These are phyloP conservation scores for Microthlaspi erraticum DNA, from an alignment of 345 rosid genomes.

Conservation along the genomic window DNA sequence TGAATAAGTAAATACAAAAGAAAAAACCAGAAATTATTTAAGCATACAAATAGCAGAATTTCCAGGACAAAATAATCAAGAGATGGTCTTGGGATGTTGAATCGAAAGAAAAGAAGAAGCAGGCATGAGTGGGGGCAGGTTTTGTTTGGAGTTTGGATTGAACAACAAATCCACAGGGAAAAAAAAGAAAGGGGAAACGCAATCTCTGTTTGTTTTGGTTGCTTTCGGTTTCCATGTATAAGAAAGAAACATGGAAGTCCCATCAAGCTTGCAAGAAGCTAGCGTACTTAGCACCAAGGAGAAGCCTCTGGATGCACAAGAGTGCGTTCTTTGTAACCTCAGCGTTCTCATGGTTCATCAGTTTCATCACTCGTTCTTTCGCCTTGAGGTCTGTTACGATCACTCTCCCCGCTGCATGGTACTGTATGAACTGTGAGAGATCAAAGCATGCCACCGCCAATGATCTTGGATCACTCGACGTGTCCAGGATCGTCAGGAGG, in stretches of 20 bases:
- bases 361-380: slow-evolving; percentile 85
- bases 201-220: slow-evolving; percentile 23
- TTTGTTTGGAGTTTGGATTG: slow-evolving; percentile 27
- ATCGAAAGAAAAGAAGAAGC: slow-evolving; percentile 5
- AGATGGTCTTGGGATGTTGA: slow-evolving; percentile 30
- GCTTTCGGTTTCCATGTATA: slow-evolving; percentile 12
- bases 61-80: slow-evolving; percentile 34
- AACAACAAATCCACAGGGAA: slow-evolving; percentile 30
- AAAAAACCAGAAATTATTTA: slow-evolving; percentile 27
- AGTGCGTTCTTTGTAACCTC: slow-evolving; percentile 83
- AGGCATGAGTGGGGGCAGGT: slow-evolving; percentile 14
- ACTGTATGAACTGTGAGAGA: slow-evolving; percentile 92
- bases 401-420: slow-evolving; percentile 90
- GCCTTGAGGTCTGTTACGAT: slow-evolving; percentile 89
- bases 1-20: slow-evolving; percentile 32
- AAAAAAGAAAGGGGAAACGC: slow-evolving; percentile 18
- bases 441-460: slow-evolving; percentile 94
- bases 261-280: slow-evolving; percentile 91
- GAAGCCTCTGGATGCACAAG: slow-evolving; percentile 86
- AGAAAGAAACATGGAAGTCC: slow-evolving; percentile 27
- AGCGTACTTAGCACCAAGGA: slow-evolving; percentile 90
- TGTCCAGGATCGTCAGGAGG: slow-evolving; percentile 85
- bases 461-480: slow-evolving; percentile 85
- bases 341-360: slow-evolving; percentile 83
- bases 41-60: slow-evolving; percentile 24